Evolutionary conservation across 148 eudicot genomes (phyloP), one percentile per base, ranked within the genome.

Genomic region (Chenopodium berlandieri): DNA sequence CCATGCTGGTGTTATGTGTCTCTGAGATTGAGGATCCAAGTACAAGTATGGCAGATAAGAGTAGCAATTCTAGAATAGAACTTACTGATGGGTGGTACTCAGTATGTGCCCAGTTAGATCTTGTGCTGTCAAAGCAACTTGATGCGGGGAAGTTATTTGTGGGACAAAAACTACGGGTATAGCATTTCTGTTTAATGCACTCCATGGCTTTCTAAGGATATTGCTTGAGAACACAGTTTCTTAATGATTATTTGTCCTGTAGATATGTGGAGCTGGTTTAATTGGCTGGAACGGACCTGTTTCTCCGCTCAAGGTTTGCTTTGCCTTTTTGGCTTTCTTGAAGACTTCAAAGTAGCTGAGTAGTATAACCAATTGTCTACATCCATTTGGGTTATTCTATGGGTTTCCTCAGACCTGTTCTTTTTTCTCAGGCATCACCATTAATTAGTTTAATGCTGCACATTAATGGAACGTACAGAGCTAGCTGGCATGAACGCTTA

Each of bases 11-110:
- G 68, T 83, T 96, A 27, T 94, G 99, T 89, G 86, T 96, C 76
- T 92, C 98, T 76, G 86, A 90, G 78, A 81, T 90, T 79, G 86
- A 83, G 37, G 80, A 80, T 83, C 84, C 79, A 9, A 79, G 84
- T 80, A 65, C 84, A 65, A 75, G 80, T 40, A 87, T 46, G 75
- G 79, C 76, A 66, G 91, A 80, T 79, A 81, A 67, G 68, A 73
- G 80, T 58, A 75, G 80, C 52, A 82, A 85, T 50, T 68, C 87
- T 75, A 84, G 80, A 68, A 77, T 96, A 75, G 94, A 96, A 82
- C 83, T 96, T 80, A 96, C 97, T 76, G 99, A 96, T 84, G 99
- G 99, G 62, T 96, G 99, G 99, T 96, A 96, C 79, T 90, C 93
- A 1, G 64, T 92, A 82, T 82, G 84, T 84, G 99, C 95, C 74